Conservation (phyloP, 2,329 filamentous ascomycete species). For the Aspergillus uvarum region DNA sequence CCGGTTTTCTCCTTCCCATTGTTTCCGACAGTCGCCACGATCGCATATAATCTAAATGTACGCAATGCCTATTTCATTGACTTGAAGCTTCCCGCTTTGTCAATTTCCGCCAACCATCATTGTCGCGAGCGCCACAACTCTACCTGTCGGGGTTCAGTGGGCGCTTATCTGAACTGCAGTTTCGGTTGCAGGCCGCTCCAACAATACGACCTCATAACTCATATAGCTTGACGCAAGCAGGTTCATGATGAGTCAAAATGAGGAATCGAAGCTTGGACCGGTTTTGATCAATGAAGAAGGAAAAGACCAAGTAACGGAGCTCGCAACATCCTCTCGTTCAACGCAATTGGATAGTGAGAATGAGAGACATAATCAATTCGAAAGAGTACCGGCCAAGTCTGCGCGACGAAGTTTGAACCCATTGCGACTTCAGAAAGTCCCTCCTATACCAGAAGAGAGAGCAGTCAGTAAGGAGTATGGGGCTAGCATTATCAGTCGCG, state of each 20-base stretch:
- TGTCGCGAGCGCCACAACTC: not conserved
- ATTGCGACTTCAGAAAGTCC: constrained; percentile 48
- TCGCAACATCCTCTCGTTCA: not conserved
- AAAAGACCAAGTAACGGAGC: not conserved
- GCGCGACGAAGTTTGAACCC: constrained; percentile 37
- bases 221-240: not conserved
- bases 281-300: not conserved
- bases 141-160: not conserved
- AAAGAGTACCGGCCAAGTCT: not conserved
- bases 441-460: constrained; percentile 57
- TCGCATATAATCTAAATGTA: not conserved
- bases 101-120: not conserved
- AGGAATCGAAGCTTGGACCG: not conserved
- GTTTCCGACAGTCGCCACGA: not conserved
- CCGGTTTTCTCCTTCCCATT: not conserved
- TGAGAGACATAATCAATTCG: not conserved
- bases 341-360: not conserved
- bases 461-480: constrained; percentile 65
- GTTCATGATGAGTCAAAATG: not conserved
- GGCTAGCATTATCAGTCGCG: constrained; percentile 70
- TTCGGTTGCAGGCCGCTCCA: not conserved
- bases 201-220: not conserved
- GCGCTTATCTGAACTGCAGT: not conserved
- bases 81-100: not conserved
- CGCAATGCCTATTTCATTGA: not conserved